A percentile compares a stretch with the other conserved stretches of the same genome.
Evolutionary conservation across 176 grass and related monocot genomes (phyloP).

Genomic region (Carex littledalei): DNA sequence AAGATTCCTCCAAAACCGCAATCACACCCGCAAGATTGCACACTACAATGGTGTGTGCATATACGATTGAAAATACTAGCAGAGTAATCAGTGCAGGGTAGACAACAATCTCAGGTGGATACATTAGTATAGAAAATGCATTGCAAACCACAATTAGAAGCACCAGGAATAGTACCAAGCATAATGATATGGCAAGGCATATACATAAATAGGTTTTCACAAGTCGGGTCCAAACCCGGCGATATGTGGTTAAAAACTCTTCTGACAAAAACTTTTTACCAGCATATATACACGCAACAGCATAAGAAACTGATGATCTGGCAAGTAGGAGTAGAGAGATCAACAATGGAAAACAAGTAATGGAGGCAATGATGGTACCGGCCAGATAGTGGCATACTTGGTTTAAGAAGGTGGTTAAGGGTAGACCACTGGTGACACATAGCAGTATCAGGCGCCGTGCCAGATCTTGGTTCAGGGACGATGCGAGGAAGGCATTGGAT

Average conservation of each 20-base stretch:
- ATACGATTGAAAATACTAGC: constrained; percentile 65
- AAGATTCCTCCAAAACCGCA: constrained; percentile 71
- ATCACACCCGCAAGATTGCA: constrained; percentile 85
- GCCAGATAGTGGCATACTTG: constrained; percentile 73
- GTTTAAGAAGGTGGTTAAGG: constrained; percentile 52
- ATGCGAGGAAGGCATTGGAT: constrained; percentile 49
- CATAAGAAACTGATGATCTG: constrained; percentile 50
- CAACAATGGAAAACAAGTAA: constrained; percentile 58
- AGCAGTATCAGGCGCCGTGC: constrained; percentile 46
- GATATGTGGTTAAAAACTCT: constrained; percentile 40
- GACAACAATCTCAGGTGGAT: constrained; percentile 72
- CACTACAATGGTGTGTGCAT: constrained; percentile 69
- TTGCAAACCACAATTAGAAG: constrained; percentile 65
- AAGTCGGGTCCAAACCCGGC: constrained; percentile 62
- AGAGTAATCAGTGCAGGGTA: constrained; percentile 66
- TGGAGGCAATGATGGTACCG: constrained; percentile 48
- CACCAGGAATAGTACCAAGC: constrained; percentile 57
- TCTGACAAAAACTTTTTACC: constrained; percentile 37
- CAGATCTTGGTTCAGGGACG: constrained; percentile 35
- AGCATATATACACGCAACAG: constrained; percentile 69
- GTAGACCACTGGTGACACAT: constrained; percentile 48
- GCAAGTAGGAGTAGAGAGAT: constrained; percentile 70
- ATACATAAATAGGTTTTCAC: constrained; percentile 53
- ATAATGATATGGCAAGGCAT: constrained; percentile 42
- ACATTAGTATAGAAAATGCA: constrained; percentile 51